phyloP scores from a whole-genome alignment of 108 stramenopile genomes.

The Pseudonitzschia pungens region DNA sequence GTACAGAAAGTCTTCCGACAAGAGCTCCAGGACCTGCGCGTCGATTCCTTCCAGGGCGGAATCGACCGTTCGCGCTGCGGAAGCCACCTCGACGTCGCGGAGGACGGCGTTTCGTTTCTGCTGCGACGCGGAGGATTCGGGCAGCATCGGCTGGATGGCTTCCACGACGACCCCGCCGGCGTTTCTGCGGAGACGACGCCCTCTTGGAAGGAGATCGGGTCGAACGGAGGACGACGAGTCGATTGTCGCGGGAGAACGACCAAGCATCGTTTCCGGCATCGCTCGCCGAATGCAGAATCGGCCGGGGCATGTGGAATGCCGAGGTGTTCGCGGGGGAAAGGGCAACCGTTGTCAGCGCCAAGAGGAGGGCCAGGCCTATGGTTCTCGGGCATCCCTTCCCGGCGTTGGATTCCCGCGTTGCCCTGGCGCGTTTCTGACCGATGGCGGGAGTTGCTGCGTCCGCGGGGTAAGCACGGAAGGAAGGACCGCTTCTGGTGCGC shows the following conservation, averaged over 20 bases:
- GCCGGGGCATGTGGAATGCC: background rate
- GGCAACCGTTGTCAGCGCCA: background rate
- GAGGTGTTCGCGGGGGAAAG: background rate
- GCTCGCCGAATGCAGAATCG: background rate
- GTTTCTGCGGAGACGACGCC: background rate
- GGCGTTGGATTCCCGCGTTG: background rate
- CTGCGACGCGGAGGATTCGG: conserved; percentile 16
- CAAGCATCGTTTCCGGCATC: background rate
- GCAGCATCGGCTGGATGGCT: conserved; percentile 12
- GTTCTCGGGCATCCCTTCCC: background rate
- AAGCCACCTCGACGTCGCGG: conserved; percentile 13
- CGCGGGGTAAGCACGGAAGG: too few species aligned
- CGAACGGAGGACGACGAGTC: background rate
- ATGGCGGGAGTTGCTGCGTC: background rate
- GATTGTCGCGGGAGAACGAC: background rate
- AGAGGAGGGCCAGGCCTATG: background rate
- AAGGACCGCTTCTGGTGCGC: too few species aligned
- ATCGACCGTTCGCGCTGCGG: conserved; percentile 14
- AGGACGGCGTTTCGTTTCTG: conserved; percentile 22
- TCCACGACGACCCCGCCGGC: conserved; percentile 10
- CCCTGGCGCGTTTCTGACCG: conserved; percentile 1
- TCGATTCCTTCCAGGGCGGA: conserved; percentile 32
- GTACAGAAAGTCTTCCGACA: conserved; percentile 31
- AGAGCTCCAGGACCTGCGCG: conserved; percentile 28
- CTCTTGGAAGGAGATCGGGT: conserved; percentile 6